Percentiles rank a stretch among this genome's conserved stretches.
Evolutionary conservation across 441 rosid species (phyloP).

Genomic region (Gossypium schwendimanii): DNA sequence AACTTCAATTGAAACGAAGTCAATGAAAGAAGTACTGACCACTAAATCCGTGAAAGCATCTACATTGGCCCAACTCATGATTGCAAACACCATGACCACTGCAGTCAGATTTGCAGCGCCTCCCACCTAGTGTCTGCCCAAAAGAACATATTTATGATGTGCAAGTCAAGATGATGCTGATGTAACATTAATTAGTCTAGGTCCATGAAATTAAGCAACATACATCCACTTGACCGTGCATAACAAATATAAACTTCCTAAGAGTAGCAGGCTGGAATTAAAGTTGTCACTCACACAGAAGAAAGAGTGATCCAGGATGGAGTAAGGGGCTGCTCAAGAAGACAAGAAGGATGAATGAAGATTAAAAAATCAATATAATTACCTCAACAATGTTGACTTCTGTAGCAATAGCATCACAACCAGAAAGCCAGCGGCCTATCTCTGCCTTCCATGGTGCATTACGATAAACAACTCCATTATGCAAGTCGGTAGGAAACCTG

Average conservation of each 20-base stretch:
- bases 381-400: slow-evolving; percentile 64
- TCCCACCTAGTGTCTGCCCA: slow-evolving; percentile 67
- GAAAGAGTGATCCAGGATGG: neutral
- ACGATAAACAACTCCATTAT: slow-evolving; percentile 56
- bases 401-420: slow-evolving; percentile 52
- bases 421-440: slow-evolving; percentile 87
- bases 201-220: neutral
- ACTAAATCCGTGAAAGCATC: slow-evolving; percentile 80
- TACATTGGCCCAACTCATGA: slow-evolving; percentile 63
- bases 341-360: neutral
- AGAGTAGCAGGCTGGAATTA: neutral
- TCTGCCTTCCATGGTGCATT: slow-evolving; percentile 83
- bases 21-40: slow-evolving; percentile 38
- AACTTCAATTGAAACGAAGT: neutral
- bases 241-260: neutral
- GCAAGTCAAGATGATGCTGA: neutral
- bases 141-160: neutral
- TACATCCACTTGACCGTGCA: neutral
- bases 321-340: neutral
- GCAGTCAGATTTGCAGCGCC: slow-evolving; percentile 56
- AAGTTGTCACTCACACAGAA: neutral
- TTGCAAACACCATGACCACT: slow-evolving; percentile 86
- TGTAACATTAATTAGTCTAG: neutral
- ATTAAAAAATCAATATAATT: slow-evolving; percentile 11
- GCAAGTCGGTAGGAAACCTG: slow-evolving; percentile 64